Evolutionary conservation across 495 filamentous ascomycete genomes (phyloP).

Genomic region (Aspergillus bertholletiae): DNA sequence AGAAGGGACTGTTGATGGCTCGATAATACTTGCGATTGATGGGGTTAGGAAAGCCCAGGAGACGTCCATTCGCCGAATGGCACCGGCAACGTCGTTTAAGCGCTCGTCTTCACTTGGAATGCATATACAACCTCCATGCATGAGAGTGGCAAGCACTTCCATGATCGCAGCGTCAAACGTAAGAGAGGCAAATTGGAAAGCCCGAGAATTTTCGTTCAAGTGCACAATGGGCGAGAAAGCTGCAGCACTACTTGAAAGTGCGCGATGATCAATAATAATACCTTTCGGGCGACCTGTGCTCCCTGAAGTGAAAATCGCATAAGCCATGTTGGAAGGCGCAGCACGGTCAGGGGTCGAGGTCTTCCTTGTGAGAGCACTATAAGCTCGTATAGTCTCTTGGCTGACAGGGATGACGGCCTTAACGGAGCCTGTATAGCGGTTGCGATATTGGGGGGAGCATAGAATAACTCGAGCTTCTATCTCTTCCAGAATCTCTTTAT

Average conservation of each 20-base stretch:
- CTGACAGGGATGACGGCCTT: slow-evolving; percentile 36
- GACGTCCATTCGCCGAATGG: slow-evolving; percentile 46
- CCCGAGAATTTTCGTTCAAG: slow-evolving; percentile 36
- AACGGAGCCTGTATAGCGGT: slow-evolving; percentile 21
- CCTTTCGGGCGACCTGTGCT: slow-evolving; percentile 58
- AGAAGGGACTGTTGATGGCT: slow-evolving; percentile 42
- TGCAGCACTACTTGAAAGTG: slow-evolving; percentile 45
- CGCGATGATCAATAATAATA: slow-evolving; percentile 45
- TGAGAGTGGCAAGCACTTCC: slow-evolving; percentile 48
- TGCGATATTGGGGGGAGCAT: slow-evolving; percentile 31
- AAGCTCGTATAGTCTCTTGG: slow-evolving; percentile 33
- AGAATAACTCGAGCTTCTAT: slow-evolving; percentile 36
- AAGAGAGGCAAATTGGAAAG: slow-evolving; percentile 53
- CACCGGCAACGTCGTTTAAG: slow-evolving; percentile 44
- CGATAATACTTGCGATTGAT: slow-evolving; percentile 47
- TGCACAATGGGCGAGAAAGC: slow-evolving; percentile 30
- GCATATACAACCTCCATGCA: slow-evolving; percentile 58
- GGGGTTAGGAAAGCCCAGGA: slow-evolving; percentile 53
- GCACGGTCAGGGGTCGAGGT: neutral
- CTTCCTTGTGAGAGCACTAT: slow-evolving; percentile 19
- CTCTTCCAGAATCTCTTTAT: slow-evolving; percentile 39
- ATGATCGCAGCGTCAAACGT: slow-evolving; percentile 53
- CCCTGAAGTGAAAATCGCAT: slow-evolving; percentile 49
- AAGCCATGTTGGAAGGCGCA: slow-evolving; percentile 32
- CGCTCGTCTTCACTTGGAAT: slow-evolving; percentile 57